Conservation (phyloP, 176 grass and related monocot species). For the Thinopyrum elongatum region DNA sequence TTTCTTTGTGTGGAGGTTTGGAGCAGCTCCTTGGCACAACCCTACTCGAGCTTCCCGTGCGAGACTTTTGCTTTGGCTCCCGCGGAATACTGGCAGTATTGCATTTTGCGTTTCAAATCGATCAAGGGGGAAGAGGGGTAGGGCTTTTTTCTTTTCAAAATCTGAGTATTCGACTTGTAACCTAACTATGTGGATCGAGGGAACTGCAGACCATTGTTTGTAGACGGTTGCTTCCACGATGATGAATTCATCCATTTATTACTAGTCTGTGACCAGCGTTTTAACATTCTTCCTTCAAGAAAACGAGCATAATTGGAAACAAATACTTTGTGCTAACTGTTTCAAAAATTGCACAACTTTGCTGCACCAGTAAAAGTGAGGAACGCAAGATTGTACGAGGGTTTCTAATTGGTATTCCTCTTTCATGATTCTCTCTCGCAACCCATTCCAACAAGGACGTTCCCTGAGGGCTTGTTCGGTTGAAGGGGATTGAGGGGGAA, state of each 20-base stretch:
- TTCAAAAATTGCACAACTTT: neutral
- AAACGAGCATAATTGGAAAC: neutral
- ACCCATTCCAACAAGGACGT: no score
- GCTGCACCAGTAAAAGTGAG: neutral
- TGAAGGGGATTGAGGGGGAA: no score
- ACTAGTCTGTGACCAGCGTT: neutral
- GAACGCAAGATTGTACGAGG: neutral
- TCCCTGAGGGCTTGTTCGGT: no score
- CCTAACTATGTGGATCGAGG: neutral
- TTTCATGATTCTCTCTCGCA: no score
- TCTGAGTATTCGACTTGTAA: slow-evolving; percentile 23
- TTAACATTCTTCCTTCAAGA: neutral
- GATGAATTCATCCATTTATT: slow-evolving; percentile 26
- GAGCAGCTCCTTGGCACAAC: neutral
- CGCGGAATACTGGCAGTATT: no score
- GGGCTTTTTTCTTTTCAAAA: neutral
- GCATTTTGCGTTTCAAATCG: neutral
- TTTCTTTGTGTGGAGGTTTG: neutral
- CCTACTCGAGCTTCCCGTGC: neutral
- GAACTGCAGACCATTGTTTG: neutral
- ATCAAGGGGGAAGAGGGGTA: neutral
- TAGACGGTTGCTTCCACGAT: neutral
- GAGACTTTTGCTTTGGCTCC: neutral
- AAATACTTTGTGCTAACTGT: neutral
- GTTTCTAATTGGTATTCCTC: no score